phyloP scores from a whole-genome alignment of 371 early-diverging fungal genomes.

The Mycotypha africana region DNA sequence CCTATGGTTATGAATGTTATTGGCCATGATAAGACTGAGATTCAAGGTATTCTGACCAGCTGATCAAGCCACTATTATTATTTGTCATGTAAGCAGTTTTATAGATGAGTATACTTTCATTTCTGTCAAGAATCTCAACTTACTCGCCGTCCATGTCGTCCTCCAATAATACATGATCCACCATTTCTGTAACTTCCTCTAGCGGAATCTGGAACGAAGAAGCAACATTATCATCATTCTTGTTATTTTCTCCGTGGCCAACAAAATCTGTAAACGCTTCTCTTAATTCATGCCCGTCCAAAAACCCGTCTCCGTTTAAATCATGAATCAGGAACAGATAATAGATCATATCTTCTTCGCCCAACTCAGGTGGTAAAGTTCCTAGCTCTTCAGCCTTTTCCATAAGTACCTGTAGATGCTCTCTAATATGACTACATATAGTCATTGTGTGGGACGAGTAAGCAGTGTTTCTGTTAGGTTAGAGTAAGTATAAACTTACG shows the following conservation, averaged over 20 bases:
- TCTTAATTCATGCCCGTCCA: conserved; percentile 71
- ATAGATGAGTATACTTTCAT: no score
- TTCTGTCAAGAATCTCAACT: no score
- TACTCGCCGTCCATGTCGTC: conserved; percentile 62
- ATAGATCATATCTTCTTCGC: conserved; percentile 19
- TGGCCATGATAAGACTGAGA: conserved; percentile 57
- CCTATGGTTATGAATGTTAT: neutral
- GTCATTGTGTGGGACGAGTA: no score
- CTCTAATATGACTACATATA: conserved; percentile 24
- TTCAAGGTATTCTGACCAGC: conserved; percentile 70
- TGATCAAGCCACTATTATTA: conserved; percentile 57
- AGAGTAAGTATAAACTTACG: conserved; percentile 10
- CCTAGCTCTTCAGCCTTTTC: conserved; percentile 4
- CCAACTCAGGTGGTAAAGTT: neutral
- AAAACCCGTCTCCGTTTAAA: conserved; percentile 54
- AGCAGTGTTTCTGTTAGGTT: neutral
- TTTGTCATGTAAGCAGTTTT: neutral
- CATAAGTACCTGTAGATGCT: conserved; percentile 29
- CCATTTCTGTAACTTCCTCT: conserved; percentile 24
- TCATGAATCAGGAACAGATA: conserved; percentile 59
- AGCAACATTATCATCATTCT: conserved; percentile 8
- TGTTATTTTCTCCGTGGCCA: conserved; percentile 26
- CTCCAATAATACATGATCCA: conserved; percentile 22
- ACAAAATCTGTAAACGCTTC: conserved; percentile 45
- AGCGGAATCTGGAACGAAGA: no score